Evolutionary conservation across 2,329 filamentous ascomycete genomes (phyloP), one percentile per base, ranked within the genome.

Genomic region (Phyllachora maydis): DNA sequence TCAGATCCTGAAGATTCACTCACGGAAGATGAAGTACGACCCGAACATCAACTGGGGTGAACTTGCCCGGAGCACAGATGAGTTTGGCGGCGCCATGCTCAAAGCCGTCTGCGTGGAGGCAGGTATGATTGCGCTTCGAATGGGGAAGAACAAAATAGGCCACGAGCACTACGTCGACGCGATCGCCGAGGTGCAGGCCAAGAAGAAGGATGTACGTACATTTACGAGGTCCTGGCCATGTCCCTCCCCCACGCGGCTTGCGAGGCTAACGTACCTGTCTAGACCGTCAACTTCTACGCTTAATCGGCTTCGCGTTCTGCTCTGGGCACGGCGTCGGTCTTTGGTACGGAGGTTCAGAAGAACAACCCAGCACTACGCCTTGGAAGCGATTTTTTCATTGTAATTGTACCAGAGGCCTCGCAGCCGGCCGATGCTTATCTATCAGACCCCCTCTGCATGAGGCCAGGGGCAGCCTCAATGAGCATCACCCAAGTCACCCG

Each of bases 141-240:
- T 74, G 47, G 88, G 88, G 30, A 83, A 91, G 61, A 82, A 74
- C 53, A 93, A 93, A 65, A 88, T 98, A 43, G 77, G 76, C 29
- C 88, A 98, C 47, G 88, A 98, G 57, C 81, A 98, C 51, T 98
- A 95, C 44, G 88, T 98, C 23, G 88, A 98, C 58, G 88, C 88
- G 30, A 95, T 98, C 48, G 67, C 82, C 18, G 88, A 98, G 53
- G 88, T 98, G 38, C 81, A 83, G 49, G 72, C 75, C 32, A 74
- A 92, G 72, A 92, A 92, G 75, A 90, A 90, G 66, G 81, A 90
- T 32, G 63, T 67, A 39, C 55, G 63, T 58, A 22, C 4, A 8
- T 8, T 11, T 23, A n/a, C n/a, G n/a, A n/a, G n/a, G n/a, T 16
- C 6, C 23, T 8, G 8, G 7, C 10, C n/a, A 2, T 14, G n/a